Evolutionary conservation across 805 yeast genomes (phyloP).

Genomic region (Zygosaccharomyces gambellarensis): DNA sequence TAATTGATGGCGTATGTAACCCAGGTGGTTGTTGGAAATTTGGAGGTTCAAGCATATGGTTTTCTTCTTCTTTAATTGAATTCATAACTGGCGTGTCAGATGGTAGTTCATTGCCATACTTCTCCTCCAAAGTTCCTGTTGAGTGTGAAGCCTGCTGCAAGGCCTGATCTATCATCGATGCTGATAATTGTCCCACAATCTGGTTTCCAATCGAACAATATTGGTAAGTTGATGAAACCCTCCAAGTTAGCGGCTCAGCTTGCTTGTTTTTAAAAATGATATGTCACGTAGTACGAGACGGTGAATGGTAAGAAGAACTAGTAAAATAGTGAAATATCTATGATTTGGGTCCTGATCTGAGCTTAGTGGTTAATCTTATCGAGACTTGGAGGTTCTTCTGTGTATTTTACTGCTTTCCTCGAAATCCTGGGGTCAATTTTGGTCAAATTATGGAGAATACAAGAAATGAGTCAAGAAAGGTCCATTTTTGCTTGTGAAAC

Average conservation of each 20-base stretch:
- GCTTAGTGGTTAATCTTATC: not conserved
- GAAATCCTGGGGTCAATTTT: not conserved
- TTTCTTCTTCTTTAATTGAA: conserved; percentile 28
- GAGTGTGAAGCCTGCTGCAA: not conserved
- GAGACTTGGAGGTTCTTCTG: not conserved
- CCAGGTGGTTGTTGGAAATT: conserved; percentile 12
- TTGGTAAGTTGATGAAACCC: not conserved
- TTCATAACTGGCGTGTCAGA: conserved; percentile 26
- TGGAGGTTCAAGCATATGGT: not conserved
- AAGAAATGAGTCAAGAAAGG: not conserved
- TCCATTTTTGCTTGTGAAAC: not conserved
- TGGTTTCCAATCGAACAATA: not conserved
- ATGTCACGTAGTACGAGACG: not conserved
- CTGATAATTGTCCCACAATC: not conserved
- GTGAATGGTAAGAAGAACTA: not conserved
- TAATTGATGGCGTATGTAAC: conserved; percentile 15
- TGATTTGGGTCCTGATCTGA: not conserved
- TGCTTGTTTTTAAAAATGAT: not conserved
- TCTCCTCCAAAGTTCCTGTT: not conserved
- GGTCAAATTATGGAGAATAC: not conserved
- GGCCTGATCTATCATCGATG: too few relatives aligned
- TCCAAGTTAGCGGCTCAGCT: conserved; percentile 4
- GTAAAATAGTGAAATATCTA: not conserved
- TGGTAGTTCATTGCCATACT: not conserved
- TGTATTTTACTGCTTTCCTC: not conserved